Conservation (phyloP, 495 filamentous ascomycete species). For the Diplogelasinospora grovesii region DNA sequence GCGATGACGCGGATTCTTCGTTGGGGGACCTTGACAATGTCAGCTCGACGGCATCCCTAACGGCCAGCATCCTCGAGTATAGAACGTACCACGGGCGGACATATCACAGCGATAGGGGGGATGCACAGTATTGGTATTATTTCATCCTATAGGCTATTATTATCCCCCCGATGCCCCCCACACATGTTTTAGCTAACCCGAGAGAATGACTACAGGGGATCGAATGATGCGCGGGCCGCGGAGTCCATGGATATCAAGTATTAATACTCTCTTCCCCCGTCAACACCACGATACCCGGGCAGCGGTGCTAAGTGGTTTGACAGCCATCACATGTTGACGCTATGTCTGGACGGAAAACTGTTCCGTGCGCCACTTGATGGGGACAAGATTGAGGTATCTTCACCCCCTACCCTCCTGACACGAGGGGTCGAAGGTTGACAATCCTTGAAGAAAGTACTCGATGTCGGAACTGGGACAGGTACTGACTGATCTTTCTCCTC, state of each 20-base stretch:
- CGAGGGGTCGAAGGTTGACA: background rate
- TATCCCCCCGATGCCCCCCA: background rate
- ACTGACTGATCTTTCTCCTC: background rate
- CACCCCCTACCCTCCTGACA: background rate
- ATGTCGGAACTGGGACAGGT: constrained; percentile 3
- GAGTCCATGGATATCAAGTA: background rate
- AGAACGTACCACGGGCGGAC: background rate
- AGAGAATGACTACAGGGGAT: too few species aligned
- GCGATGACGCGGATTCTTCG: too few species aligned
- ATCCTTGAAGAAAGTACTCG: constrained; percentile 1
- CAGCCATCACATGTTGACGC: background rate
- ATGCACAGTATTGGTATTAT: background rate
- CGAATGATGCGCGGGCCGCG: background rate
- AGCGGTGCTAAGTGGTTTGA: background rate
- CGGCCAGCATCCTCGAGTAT: constrained; percentile 1
- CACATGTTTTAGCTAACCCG: too few species aligned
- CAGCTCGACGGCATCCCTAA: constrained; percentile 1
- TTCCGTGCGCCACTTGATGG: background rate
- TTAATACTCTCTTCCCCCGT: background rate
- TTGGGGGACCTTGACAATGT: too few species aligned
- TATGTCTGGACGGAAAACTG: background rate
- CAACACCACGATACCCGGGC: too few species aligned
- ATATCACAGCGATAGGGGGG: background rate
- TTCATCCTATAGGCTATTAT: background rate
- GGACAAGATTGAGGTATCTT: background rate